phyloP scores from a whole-genome alignment of 331 rosid genomes.

The Malus hybrid region DNA sequence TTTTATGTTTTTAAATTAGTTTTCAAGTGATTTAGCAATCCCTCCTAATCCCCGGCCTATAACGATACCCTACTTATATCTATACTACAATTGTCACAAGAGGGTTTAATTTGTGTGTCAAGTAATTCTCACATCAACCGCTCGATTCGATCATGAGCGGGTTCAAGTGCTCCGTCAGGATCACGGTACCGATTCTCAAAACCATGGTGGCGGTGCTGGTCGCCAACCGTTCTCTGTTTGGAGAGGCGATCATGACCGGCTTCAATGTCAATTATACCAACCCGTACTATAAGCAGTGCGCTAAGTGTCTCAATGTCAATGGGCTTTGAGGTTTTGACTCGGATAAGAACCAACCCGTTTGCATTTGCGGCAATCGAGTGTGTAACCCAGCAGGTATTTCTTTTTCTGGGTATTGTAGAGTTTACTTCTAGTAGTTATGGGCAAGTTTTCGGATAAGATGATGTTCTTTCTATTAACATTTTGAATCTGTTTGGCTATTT shows the following conservation, averaged over 20 bases:
- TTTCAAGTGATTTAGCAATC: too few species aligned
- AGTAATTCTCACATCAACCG: too few species aligned
- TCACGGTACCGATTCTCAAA: slow-evolving; percentile 30
- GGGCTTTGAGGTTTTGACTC: slow-evolving; percentile 46
- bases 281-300: slow-evolving; percentile 23
- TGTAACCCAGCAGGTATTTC: slow-evolving; percentile 41
- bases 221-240: slow-evolving; percentile 24
- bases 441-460: background rate
- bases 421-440: background rate
- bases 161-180: slow-evolving; percentile 15
- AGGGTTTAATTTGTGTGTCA: too few species aligned
- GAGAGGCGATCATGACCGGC: slow-evolving; percentile 43
- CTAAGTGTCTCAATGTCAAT: slow-evolving; percentile 23
- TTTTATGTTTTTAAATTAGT: too few species aligned
- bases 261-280: slow-evolving; percentile 34
- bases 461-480: too few species aligned
- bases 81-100: too few species aligned
- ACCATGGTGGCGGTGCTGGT: slow-evolving; percentile 12
- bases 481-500: background rate
- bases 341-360: slow-evolving; percentile 20
- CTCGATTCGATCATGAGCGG: slow-evolving; percentile 19
- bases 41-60: too few species aligned
- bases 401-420: background rate
- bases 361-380: slow-evolving; percentile 42
- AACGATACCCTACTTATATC: too few species aligned